phyloP scores from a whole-genome alignment of 176 grass and related monocot species.

The Sorghum bicolor region Sorghum_bicolor_NCBIv3 NC_012872.2:63690001-63690500 shows the following conservation, averaged over 20 bases:
- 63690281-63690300: too few relatives aligned
- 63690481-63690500: not conserved
- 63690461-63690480: not conserved
- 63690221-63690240: too few relatives aligned
- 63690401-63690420: not conserved
- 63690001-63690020: slow-evolving; percentile 3
- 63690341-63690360: not conserved
- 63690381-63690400: not conserved
- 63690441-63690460: not conserved
- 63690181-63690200: too few relatives aligned
- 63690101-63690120: too few relatives aligned
- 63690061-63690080: not conserved
- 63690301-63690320: not conserved
- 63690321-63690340: not conserved
- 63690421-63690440: not conserved
- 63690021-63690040: not conserved
- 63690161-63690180: too few relatives aligned
- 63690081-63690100: not conserved
- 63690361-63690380: not conserved
- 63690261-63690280: too few relatives aligned
- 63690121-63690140: too few relatives aligned
- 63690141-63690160: too few relatives aligned
- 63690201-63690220: too few relatives aligned
- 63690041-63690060: not conserved
- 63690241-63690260: too few relatives aligned